Evolutionary conservation across 2,329 filamentous ascomycete genomes (phyloP).

Genomic region (Colletotrichum camelliae): DNA sequence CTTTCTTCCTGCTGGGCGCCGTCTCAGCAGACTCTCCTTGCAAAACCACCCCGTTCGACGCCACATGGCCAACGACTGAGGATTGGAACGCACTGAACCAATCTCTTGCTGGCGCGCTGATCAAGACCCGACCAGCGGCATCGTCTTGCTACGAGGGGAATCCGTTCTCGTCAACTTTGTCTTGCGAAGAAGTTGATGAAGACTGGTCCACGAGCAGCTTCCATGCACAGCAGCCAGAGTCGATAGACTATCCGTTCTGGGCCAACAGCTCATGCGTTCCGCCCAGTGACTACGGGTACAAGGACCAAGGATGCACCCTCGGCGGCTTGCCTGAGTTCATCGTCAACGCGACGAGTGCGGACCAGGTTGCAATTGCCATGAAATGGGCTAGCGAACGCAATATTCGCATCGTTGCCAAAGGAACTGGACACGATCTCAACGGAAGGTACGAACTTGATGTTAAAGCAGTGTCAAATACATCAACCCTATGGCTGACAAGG

Average conservation of each 20-base stretch:
- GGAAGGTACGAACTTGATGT: slow-evolving; percentile 56
- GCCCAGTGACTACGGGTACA: neutral
- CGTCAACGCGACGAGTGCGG: slow-evolving; percentile 35
- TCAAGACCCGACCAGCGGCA: neutral
- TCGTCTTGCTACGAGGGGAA: neutral
- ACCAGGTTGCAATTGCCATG: slow-evolving; percentile 28
- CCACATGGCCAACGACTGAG: neutral
- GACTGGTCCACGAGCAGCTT: neutral
- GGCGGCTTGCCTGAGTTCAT: slow-evolving; percentile 39
- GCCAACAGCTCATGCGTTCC: neutral
- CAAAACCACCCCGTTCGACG: neutral
- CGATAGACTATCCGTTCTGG: neutral
- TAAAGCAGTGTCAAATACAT: too few species aligned
- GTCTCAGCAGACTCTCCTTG: neutral
- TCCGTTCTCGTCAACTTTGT: neutral
- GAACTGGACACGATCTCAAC: slow-evolving; percentile 59
- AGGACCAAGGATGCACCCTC: slow-evolving; percentile 30
- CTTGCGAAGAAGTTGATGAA: neutral
- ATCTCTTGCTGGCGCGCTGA: neutral
- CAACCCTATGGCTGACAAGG: neutral
- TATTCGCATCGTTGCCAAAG: slow-evolving; percentile 54
- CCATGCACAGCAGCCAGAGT: neutral
- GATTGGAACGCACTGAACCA: neutral
- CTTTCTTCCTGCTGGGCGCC: neutral
- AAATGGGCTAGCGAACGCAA: slow-evolving; percentile 33